Base-by-base conservation (phyloP, 169 alveolate genomes). In the Plasmodium inui region DNA sequence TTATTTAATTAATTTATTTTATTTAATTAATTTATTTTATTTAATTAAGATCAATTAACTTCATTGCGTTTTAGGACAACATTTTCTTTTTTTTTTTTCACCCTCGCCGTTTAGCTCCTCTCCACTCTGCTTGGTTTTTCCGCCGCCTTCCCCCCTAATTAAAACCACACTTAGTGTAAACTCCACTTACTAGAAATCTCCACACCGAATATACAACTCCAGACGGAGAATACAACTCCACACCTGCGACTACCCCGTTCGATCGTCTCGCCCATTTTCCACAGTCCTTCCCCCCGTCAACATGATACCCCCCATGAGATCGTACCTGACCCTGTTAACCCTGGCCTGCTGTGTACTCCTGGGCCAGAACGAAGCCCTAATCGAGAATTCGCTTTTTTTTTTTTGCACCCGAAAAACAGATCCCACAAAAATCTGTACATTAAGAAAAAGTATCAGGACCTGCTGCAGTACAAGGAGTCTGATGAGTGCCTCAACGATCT, bases 381-480 rank as follows among this genome's bases (percentile, higher is more conserved):
- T 39, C 32, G 83, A 84, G 72, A 84, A 84, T 86, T 53, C 93
- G 88, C 73, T 86, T 86, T 86, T 86, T 85, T 85, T 85, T 86
- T 86, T 86, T 86, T 86, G 93, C 84, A 86, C 26, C 93, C 93
- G 82, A 53, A 78, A 86, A 86, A 17, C 32, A 76, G 73, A 19
- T 9, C 70, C n/a, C 8, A 32, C 17, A 79, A 80, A 61, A 39
- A 70, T 17, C 17, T 74, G 46, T 86, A 50, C 44, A 86, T 86
- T 34, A 19, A 86, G 78, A 86, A 39, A 7, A 86, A 55, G 9
- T 86, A 86, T 19, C 3, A 22, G 2, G 81, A 41, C 28, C 19
- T 86, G 80, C 22, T 86, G 8, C 37, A 86, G 41, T 78, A 86
- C 41, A 86, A 86, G 28, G 78, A 53, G 8, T 50, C 84, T 9